Evolutionary conservation across 768 basidiomycete genomes (phyloP).

Genomic region (Tephrocybe sp.): DNA sequence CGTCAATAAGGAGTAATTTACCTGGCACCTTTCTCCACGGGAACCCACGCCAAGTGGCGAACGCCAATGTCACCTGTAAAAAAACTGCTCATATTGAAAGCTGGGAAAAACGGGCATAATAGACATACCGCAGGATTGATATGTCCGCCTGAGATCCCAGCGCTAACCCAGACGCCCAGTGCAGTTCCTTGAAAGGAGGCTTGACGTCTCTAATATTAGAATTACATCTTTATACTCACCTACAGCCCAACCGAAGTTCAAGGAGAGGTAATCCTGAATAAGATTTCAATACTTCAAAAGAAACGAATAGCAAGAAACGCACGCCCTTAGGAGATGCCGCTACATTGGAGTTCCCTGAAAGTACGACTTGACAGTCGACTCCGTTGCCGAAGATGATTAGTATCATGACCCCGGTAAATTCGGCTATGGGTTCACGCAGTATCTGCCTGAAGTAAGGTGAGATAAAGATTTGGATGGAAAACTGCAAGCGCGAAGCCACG

Average conservation of each 20-base stretch:
- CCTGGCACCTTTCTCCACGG: constrained; percentile 71
- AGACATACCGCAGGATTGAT: constrained; percentile 36
- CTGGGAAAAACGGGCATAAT: not conserved
- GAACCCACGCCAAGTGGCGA: constrained; percentile 66
- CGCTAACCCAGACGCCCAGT: constrained; percentile 48
- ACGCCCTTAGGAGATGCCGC: constrained; percentile 47
- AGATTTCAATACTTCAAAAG: not conserved
- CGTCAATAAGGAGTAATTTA: constrained; percentile 12
- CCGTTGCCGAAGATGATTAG: constrained; percentile 53
- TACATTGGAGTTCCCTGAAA: constrained; percentile 40
- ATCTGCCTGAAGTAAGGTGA: constrained; percentile 22
- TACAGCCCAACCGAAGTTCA: constrained; percentile 45
- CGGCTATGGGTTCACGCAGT: constrained; percentile 43
- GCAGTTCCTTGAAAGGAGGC: constrained; percentile 35
- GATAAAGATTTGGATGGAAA: not conserved
- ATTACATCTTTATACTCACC: constrained; percentile 27
- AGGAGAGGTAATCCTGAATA: constrained; percentile 38
- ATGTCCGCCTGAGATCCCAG: constrained; percentile 52
- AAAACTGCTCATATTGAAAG: constrained; percentile 2
- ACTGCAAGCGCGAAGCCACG: not conserved
- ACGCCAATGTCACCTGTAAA: constrained; percentile 56
- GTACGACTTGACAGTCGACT: constrained; percentile 47
- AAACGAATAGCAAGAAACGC: constrained; percentile 15
- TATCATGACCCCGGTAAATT: constrained; percentile 55
- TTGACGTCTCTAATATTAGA: no score